Evolutionary conservation across 139 green algal species (phyloP), one percentile per base, ranked within the genome.

Genomic region (Tetradesmus obliquus): DNA sequence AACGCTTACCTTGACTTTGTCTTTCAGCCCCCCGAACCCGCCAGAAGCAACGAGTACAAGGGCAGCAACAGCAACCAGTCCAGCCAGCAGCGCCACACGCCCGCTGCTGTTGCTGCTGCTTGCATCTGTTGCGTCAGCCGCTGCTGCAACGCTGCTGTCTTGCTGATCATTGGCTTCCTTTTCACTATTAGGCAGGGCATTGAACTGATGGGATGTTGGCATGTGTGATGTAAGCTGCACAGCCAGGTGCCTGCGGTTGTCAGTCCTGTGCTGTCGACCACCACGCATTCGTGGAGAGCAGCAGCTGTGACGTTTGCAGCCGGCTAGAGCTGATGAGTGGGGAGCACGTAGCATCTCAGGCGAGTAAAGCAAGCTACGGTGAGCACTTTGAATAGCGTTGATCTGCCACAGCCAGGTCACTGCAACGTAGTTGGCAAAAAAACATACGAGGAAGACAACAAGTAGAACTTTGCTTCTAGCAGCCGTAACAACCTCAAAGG

Each of bases 1-100:
- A 0, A n/a, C 8, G 80, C 55, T 79, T 32, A n/a, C 84, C 57
- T 79, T 79, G 20, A 89, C 85, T 3, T 45, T 12, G 20, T 89
- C 85, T 12, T 89, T 89, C 15, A 89, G 51, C 17, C 62, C 85
- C 6, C 19, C 62, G 15, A 89, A 53, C 10, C 85, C 85, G 5
- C 85, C 85, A 51, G 62, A 82, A 7, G 85, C 17, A 5, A 45
- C 32, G 1, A 89, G 19, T 17, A 89, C 74, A 3, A 82, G 22
- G 17, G 5, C 85, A 53, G 85, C 85, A 71, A 32, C 55, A 51
- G 66, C 62, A 5, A 89, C 85, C 12, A 89, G 45, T 19, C 85
- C 85, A 20, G 17, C 85, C 45, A 89, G 66, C 62, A 89, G 62
- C 24, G 19, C 7, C 66, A 89, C 5, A 1, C 85, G 66, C 12